These are phyloP conservation scores for Dendrobium officinale DNA, from an alignment of 106 monocot species.

Conservation along the genomic window DNA sequence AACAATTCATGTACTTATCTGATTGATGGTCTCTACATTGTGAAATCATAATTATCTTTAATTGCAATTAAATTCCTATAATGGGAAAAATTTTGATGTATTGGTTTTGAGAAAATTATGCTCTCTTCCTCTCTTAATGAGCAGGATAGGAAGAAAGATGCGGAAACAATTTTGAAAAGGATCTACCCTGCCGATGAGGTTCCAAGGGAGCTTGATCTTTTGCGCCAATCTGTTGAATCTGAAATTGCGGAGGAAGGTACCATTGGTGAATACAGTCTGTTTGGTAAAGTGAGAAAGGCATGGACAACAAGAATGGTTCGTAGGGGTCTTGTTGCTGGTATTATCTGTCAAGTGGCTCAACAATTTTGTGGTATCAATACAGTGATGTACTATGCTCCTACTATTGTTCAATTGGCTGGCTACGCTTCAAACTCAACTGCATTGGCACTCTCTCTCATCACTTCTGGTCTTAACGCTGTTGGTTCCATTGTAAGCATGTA, in stretches of 20 bases:
- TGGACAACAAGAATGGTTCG: conserved; percentile 44
- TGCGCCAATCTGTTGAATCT: conserved; percentile 44
- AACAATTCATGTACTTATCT: background rate
- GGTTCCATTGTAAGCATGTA: conserved; percentile 76
- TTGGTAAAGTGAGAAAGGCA: conserved; percentile 38
- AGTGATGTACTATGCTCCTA: conserved; percentile 93
- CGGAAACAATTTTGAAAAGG: conserved; percentile 44
- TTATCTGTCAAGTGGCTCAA: conserved; percentile 66
- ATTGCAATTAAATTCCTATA: background rate
- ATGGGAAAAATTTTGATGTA: too few species aligned
- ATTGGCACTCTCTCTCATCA: conserved; percentile 67
- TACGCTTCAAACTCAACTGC: conserved; percentile 82
- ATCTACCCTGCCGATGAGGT: conserved; percentile 63
- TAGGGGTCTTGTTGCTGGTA: conserved; percentile 59
- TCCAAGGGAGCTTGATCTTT: conserved; percentile 47
- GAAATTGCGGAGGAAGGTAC: conserved; percentile 60
- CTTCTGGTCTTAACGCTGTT: conserved; percentile 70
- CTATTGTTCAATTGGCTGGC: conserved; percentile 80
- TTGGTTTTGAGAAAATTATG: too few species aligned
- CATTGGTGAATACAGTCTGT: conserved; percentile 23
- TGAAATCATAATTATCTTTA: background rate
- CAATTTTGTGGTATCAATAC: conserved; percentile 90
- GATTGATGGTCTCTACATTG: background rate
- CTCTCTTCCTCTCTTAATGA: background rate
- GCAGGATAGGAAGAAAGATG: conserved; percentile 59